Base-by-base conservation (phyloP, 176 grass and related monocot genomes). In the Thinopyrum elongatum region DNA sequence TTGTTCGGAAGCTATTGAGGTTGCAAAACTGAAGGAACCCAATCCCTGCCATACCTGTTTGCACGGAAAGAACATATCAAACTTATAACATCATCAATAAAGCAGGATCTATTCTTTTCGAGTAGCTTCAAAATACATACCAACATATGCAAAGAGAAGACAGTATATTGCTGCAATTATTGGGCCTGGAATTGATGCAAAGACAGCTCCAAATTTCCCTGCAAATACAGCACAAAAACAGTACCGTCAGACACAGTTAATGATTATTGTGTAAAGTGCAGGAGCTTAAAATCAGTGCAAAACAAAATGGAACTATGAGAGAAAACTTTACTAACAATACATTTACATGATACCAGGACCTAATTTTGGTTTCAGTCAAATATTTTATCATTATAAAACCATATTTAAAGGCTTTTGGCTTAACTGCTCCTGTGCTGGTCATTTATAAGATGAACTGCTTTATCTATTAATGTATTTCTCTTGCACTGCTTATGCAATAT, bases 1-100 rank as follows among this genome's bases (percentile, higher is more conserved):
- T 95, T 42, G 86, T 92, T 77, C 91, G 76, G 89, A 98, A 98
- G 81, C 90, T 95, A 16, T 98, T 98, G 35, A 98, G 89, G 90
- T 95, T 94, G 74, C 91, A 93, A 30, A 98, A 95, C 49, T 98
- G 95, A 70, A 98, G 86, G 46, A 89, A 92, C 14, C 93, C 87
- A 81, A 95, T 39, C 41, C 95, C 95, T 28, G 86, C 93, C 78
- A 87, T 74, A 67, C 95, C 95, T 98, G 89, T 95, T 92, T 74
- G 73, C 60, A 38, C 62, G 88, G 17, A 80, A 81, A 41, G 76
- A 83, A 63, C 6, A 25, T 61, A 64, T 53, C 46, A 66, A 8
- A 13, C 44, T 82, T 64, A 79, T 63, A 77, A 7, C 5, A 55
- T 36, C 17, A 47, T 29, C 13, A 53, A 23, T 16, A 78, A 87